phyloP scores from a whole-genome alignment of 805 yeast genomes.

The Starmerella bombi region DNA sequence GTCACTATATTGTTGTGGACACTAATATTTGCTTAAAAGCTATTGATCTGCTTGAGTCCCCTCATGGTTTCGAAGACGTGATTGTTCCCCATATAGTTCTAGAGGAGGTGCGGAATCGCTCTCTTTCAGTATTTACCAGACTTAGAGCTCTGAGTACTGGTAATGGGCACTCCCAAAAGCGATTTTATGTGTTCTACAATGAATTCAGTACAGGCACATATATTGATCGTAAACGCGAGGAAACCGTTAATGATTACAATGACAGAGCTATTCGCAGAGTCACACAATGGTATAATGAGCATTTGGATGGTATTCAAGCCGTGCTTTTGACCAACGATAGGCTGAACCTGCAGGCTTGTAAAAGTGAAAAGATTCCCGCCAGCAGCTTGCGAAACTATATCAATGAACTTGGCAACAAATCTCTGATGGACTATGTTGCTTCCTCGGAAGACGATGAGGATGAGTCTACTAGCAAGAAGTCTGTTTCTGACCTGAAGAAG shows the following conservation, averaged over 20 bases:
- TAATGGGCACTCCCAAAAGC: conserved; percentile 41
- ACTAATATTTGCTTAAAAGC: conserved; percentile 80
- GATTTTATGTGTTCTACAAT: conserved; percentile 85
- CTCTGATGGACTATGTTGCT: conserved; percentile 44
- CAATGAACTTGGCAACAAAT: conserved; percentile 46
- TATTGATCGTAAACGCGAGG: conserved; percentile 47
- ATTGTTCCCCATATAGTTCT: conserved; percentile 90
- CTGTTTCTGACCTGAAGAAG: conserved; percentile 22
- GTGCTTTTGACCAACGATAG: conserved; percentile 60
- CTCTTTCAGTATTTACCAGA: conserved; percentile 78
- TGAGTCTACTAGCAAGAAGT: conserved; percentile 12
- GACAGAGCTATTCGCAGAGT: conserved; percentile 78
- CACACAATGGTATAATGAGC: conserved; percentile 58
- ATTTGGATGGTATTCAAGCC: conserved; percentile 34
- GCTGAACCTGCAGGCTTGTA: conserved; percentile 47
- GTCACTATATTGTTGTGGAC: conserved; percentile 76
- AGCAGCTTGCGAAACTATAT: conserved; percentile 57
- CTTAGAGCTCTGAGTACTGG: conserved; percentile 57
- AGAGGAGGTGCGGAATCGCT: conserved; percentile 80
- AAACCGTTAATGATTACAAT: conserved; percentile 75
- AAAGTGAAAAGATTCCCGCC: conserved; percentile 40
- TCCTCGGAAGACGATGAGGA: conserved; percentile 54
- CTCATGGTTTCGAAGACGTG: conserved; percentile 68
- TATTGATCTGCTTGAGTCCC: conserved; percentile 75
- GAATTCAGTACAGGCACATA: conserved; percentile 70